Evolutionary conservation across 225 moss, liverwort and hornwort species (phyloP).

Genomic region (Sphagnum tenellum): DNA sequence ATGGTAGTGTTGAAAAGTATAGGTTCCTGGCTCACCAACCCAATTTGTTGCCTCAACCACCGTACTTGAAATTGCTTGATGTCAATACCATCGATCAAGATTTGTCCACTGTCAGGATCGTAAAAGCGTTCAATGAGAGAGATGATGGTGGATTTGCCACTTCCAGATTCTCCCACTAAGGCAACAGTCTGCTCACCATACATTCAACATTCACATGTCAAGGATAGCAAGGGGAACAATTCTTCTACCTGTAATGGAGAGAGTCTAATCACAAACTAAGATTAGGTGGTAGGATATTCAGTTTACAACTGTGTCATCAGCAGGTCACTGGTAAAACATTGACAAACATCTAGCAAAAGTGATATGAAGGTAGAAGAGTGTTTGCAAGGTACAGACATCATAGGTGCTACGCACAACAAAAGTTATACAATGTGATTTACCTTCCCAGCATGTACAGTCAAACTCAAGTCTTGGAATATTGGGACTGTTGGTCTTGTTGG

Average conservation of each 20-base stretch:
- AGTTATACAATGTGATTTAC: slow-evolving; percentile 10
- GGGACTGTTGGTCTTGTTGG: slow-evolving; percentile 46
- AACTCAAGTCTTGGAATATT: slow-evolving; percentile 49
- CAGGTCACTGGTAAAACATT: too few species aligned
- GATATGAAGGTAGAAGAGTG: slow-evolving; percentile 1
- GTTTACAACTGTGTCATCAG: too few species aligned
- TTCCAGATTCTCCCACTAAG: too few species aligned
- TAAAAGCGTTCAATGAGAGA: too few species aligned
- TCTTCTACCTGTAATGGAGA: not conserved
- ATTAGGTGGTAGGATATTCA: too few species aligned
- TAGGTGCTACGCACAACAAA: too few species aligned
- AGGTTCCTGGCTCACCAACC: slow-evolving; percentile 1
- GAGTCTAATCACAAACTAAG: too few species aligned
- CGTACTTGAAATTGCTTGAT: not conserved
- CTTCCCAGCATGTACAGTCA: slow-evolving; percentile 46
- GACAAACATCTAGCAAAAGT: not conserved
- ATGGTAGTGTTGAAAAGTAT: slow-evolving; percentile 1
- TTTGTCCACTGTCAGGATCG: not conserved
- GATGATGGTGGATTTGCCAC: too few species aligned
- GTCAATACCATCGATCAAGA: not conserved
- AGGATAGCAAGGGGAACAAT: too few species aligned
- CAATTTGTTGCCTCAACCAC: not conserved
- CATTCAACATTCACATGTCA: too few species aligned
- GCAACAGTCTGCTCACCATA: too few species aligned
- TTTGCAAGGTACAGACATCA: too few species aligned